phyloP scores from a whole-genome alignment of 2,329 filamentous ascomycete genomes.

The Cyclaneusma minus region DNA sequence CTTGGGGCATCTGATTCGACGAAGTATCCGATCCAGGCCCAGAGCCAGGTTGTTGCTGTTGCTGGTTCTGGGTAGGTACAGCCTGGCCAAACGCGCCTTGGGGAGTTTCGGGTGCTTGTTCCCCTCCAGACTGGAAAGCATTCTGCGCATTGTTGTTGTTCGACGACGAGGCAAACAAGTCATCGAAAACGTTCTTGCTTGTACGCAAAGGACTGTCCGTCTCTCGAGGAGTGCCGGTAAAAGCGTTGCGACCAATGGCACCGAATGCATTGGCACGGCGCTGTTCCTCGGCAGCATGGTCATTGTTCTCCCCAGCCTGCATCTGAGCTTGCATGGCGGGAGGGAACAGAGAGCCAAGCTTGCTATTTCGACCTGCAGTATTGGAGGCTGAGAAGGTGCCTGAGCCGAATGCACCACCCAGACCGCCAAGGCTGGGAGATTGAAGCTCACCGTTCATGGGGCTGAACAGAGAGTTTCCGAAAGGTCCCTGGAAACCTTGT shows the following conservation, averaged over 20 bases:
- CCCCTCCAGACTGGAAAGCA: constrained; percentile 1
- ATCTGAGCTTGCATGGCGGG: constrained; percentile 82
- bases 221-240: constrained; percentile 37
- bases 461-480: constrained; percentile 70
- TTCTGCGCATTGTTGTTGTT: constrained; percentile 11
- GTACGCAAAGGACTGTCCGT: constrained; percentile 42
- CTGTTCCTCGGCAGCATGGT: constrained; percentile 41
- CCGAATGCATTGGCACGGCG: constrained; percentile 47
- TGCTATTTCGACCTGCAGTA: constrained; percentile 61
- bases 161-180: constrained; percentile 20
- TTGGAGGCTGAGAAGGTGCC: constrained; percentile 39
- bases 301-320: constrained; percentile 52
- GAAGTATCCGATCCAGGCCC: constrained; percentile 29
- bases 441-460: constrained; percentile 65
- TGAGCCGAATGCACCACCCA: constrained; percentile 58
- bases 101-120: constrained; percentile 6
- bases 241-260: constrained; percentile 47
- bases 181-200: constrained; percentile 39
- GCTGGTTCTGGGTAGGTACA: constrained; percentile 13
- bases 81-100: constrained; percentile 9
- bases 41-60: constrained; percentile 13
- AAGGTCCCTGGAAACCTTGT: constrained; percentile 37
- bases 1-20: constrained; percentile 50
- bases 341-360: constrained; percentile 77
- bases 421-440: constrained; percentile 52